Evolutionary conservation across 2,329 filamentous ascomycete species (phyloP).

Genomic region (Coniochaeta hoffmannii): DNA sequence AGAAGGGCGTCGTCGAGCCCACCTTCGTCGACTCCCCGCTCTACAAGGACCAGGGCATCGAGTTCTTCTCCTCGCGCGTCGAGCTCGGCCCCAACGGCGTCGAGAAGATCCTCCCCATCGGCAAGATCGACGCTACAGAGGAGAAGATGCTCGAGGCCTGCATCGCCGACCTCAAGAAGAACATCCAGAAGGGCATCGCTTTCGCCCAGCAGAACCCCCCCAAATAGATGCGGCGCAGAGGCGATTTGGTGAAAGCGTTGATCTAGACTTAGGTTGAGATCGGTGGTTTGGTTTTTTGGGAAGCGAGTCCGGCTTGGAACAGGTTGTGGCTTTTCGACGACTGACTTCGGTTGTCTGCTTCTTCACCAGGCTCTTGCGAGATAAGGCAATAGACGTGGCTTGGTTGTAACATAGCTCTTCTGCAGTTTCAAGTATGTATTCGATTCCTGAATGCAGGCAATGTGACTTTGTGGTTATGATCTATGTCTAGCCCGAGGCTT

Average conservation of each 20-base stretch:
- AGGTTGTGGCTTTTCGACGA: background rate
- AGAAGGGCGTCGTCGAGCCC: constrained; percentile 93
- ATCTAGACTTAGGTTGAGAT: background rate
- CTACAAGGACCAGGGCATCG: constrained; percentile 96
- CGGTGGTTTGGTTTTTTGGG: background rate
- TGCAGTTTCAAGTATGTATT: constrained; percentile 8
- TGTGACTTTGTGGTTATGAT: background rate
- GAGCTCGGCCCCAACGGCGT: constrained; percentile 96
- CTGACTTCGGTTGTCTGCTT: background rate
- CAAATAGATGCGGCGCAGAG: constrained; percentile 37
- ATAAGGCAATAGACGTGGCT: background rate
- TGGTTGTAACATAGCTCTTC: constrained; percentile 11
- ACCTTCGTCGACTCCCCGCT: constrained; percentile 95
- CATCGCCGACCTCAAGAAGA: constrained; percentile 81
- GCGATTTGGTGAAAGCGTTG: background rate
- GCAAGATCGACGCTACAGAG: constrained; percentile 78
- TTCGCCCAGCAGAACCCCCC: constrained; percentile 54
- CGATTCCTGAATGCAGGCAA: constrained; percentile 1
- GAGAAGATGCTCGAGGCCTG: constrained; percentile 81
- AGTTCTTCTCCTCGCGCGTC: constrained; percentile 94
- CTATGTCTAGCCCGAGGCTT: background rate
- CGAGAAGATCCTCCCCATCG: constrained; percentile 84
- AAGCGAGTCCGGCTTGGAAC: background rate
- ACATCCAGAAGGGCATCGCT: constrained; percentile 82
- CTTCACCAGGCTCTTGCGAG: background rate